A percentile compares a stretch with the other conserved stretches of the same genome.
These are phyloP conservation scores for Cytospora piceicola DNA, from an alignment of 2,329 filamentous ascomycete genomes.

Conservation along the genomic window DNA sequence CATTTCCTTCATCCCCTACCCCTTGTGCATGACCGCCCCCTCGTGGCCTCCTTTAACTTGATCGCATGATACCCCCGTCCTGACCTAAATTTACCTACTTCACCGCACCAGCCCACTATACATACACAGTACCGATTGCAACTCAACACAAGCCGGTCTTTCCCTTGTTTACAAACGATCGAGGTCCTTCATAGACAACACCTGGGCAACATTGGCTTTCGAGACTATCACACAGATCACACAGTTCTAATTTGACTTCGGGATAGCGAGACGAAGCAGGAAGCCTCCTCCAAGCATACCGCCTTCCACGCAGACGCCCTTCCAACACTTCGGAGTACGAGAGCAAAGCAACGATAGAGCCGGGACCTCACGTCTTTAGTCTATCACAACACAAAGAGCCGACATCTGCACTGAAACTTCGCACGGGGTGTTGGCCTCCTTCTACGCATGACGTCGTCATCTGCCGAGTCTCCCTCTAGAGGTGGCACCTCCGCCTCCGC, in stretches of 20 bases:
- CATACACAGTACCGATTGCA: neutral
- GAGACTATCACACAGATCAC: neutral
- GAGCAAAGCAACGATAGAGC: neutral
- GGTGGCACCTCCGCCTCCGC: slow-evolving; percentile 38
- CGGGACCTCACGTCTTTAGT: neutral
- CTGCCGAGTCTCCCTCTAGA: slow-evolving; percentile 36
- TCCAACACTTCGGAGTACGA: neutral
- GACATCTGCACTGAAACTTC: neutral
- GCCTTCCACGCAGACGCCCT: neutral
- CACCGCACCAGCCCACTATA: slow-evolving; percentile 4
- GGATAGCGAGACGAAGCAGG: neutral
- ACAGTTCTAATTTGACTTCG: neutral
- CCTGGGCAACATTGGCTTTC: neutral
- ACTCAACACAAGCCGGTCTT: slow-evolving; percentile 3
- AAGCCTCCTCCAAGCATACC: neutral
- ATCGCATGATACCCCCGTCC: slow-evolving; percentile 33
- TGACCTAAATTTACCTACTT: slow-evolving; percentile 9
- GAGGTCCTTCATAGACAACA: neutral
- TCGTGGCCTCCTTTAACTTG: slow-evolving; percentile 39
- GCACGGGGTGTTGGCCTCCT: neutral
- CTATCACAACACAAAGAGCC: neutral
- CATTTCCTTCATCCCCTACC: neutral
- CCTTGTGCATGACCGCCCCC: slow-evolving; percentile 24
- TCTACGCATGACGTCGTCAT: slow-evolving; percentile 47
- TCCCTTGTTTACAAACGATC: neutral